Evolutionary conservation across 352 stramenopile genomes (phyloP).

Genomic region (Globisporangium heterothallicum): DNA sequence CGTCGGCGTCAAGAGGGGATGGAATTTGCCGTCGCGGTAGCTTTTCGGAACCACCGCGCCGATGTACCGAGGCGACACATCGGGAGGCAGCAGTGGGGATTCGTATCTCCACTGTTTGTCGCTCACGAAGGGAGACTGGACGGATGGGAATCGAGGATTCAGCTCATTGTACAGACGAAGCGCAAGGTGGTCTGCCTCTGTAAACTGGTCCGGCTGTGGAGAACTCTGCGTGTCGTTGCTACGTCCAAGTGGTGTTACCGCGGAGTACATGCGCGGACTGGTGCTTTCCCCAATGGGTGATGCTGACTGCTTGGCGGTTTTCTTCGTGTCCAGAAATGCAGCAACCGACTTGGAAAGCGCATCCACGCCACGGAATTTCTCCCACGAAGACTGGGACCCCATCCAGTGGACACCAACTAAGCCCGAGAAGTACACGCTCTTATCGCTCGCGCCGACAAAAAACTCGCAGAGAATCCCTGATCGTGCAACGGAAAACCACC

Average conservation of each 20-base stretch:
- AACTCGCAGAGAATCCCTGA: conserved; percentile 53
- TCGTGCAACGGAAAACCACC: not conserved
- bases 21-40: conserved; percentile 50
- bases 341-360: conserved; percentile 19
- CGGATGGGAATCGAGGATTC: conserved; percentile 59
- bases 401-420: conserved; percentile 48
- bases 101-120: conserved; percentile 53
- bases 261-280: not conserved
- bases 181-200: conserved; percentile 7
- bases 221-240: not conserved
- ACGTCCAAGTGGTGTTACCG: not conserved
- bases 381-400: conserved; percentile 31
- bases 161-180: conserved; percentile 37
- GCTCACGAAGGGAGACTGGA: conserved; percentile 32
- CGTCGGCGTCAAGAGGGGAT: conserved; percentile 32
- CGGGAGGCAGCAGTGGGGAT: conserved; percentile 36
- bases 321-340: conserved; percentile 2
- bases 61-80: conserved; percentile 48
- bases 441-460: conserved; percentile 30
- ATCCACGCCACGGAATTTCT: conserved; percentile 27
- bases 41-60: conserved; percentile 45
- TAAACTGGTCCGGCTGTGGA: not conserved
- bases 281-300: not conserved
- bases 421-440: conserved; percentile 35
- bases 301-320: not conserved